Base-by-base conservation (phyloP, 106 monocot species). In the Allium sativum region DNA sequence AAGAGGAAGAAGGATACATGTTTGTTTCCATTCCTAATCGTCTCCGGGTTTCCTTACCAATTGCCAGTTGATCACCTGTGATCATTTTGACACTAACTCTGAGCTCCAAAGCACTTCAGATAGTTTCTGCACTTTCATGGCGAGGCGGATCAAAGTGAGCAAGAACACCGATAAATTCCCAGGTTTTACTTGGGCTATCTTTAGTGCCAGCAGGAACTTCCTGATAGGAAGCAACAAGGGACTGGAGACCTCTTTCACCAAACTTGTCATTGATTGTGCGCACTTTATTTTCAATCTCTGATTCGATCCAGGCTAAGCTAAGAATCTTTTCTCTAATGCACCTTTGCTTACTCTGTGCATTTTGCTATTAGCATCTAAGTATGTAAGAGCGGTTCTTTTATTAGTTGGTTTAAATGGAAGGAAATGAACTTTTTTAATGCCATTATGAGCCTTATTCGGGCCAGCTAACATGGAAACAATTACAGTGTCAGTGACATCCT, bases 51-150 rank as follows among this genome's bases (percentile, higher is more conserved):
- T 84, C 84, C 64, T 84, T 84, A 20, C 61, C 84, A 56, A 84
- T 84, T 48, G 84, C 84, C 22, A 84, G 74, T 64, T 84, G 84
- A 50, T 84, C 84, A 11, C 84, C 81, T 76, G 81, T 81, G 14
- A 81, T 81, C 81, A 81, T 81, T 70, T 81, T 81, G 22, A 81
- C 81, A 56, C 76, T 81, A 47, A 81, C 81, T 66, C 81, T 76
- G 16, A 81, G 73, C 42, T 81, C 73, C 46, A 81, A 62, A 62
- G 81, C 81, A 52, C 76, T 81, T 52, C 76, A 48, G 62, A 81
- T 81, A 18, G 81, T 81, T 77, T 77, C 81, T 68, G 76, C 80
- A 72, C 76, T 81, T 54, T 81, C 80, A 76, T 81, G 80, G 21
- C 80, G 75, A 59, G 81, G 81, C 59, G 81, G 81, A 60, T 81